Evolutionary conservation across 352 stramenopile species (phyloP).

Genomic region (Bremia lactucae): DNA sequence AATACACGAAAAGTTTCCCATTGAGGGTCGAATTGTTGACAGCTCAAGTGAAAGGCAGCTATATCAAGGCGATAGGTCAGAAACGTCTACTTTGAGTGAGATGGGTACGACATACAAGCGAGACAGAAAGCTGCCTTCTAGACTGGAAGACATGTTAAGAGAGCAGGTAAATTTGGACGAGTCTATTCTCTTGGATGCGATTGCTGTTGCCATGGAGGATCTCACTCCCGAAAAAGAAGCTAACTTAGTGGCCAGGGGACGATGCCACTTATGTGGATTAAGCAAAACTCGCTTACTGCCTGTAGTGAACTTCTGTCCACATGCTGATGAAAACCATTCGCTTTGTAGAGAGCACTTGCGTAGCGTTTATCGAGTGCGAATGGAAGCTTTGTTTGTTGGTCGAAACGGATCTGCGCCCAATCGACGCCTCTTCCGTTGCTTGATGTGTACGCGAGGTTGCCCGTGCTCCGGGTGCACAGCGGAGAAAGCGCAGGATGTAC

Average conservation of each 20-base stretch:
- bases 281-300: constrained; percentile 38
- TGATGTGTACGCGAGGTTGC: constrained; percentile 48
- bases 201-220: constrained; percentile 44
- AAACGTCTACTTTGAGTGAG: constrained; percentile 3
- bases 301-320: constrained; percentile 70
- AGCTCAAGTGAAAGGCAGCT: neutral
- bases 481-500: constrained; percentile 21
- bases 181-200: constrained; percentile 25
- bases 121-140: constrained; percentile 13
- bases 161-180: constrained; percentile 34
- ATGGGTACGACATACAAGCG: constrained; percentile 22
- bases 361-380: constrained; percentile 55
- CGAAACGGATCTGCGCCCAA: constrained; percentile 57
- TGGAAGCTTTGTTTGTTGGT: constrained; percentile 63
- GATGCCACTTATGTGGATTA: constrained; percentile 56
- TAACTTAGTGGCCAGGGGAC: constrained; percentile 61
- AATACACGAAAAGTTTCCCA: constrained; percentile 1
- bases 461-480: constrained; percentile 43
- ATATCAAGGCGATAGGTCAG: constrained; percentile 5
- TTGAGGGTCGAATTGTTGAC: constrained; percentile 2
- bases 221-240: constrained; percentile 47
- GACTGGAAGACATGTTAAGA: constrained; percentile 20
- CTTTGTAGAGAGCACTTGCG: constrained; percentile 65
- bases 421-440: constrained; percentile 49
- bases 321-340: constrained; percentile 52